Evolutionary conservation across 2,329 filamentous ascomycete species (phyloP).

Genomic region (Rhynchosporium graminicola): DNA sequence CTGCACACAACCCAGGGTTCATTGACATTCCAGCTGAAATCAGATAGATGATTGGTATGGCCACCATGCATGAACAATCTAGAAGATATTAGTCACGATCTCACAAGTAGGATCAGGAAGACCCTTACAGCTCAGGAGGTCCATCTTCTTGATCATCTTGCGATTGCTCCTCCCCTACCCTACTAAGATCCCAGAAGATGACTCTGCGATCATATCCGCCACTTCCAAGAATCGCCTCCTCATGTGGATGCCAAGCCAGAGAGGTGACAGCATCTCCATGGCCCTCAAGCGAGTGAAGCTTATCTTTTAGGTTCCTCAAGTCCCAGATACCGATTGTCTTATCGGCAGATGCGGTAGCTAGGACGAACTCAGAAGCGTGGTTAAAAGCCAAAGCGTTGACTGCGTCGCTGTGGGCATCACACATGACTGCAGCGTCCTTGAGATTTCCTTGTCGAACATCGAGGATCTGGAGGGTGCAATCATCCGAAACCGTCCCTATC

Average conservation of each 20-base stretch:
- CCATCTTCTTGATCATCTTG: slow-evolving; percentile 95
- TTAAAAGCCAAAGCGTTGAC: slow-evolving; percentile 98
- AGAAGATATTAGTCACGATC: slow-evolving; percentile 13
- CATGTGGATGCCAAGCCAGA: slow-evolving; percentile 90
- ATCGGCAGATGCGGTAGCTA: slow-evolving; percentile 92
- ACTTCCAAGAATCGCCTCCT: slow-evolving; percentile 85
- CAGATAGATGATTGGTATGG: slow-evolving; percentile 93
- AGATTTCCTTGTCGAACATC: slow-evolving; percentile 73
- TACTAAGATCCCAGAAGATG: slow-evolving; percentile 94
- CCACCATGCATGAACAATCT: slow-evolving; percentile 98
- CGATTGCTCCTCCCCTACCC: slow-evolving; percentile 89
- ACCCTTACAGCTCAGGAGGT: slow-evolving; percentile 82
- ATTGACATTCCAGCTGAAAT: slow-evolving; percentile 97
- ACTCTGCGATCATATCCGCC: slow-evolving; percentile 91
- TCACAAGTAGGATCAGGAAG: background rate
- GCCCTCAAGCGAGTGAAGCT: slow-evolving; percentile 85
- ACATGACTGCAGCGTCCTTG: slow-evolving; percentile 66
- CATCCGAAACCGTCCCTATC: slow-evolving; percentile 92
- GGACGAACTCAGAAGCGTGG: slow-evolving; percentile 81
- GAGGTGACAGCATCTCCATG: slow-evolving; percentile 90
- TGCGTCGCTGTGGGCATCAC: slow-evolving; percentile 78
- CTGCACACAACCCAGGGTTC: slow-evolving; percentile 96
- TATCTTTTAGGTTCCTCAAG: slow-evolving; percentile 84
- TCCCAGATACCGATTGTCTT: slow-evolving; percentile 97
- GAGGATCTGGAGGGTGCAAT: slow-evolving; percentile 88